These are phyloP conservation scores for Singerocomus rubriflavus DNA, from an alignment of 1,284 basidiomycete genomes.

Conservation along the genomic window DNA sequence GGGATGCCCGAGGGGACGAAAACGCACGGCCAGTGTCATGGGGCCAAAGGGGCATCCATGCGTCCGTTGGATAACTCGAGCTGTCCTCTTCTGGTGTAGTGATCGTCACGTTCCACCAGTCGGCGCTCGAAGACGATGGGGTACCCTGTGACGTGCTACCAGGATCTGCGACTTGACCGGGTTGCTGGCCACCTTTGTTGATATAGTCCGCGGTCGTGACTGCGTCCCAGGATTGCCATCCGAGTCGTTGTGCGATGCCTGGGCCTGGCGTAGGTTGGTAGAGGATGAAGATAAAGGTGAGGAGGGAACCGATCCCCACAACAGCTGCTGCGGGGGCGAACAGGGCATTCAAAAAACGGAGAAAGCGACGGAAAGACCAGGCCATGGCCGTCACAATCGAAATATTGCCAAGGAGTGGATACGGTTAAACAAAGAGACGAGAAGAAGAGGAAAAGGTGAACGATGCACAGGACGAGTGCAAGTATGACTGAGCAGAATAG, in stretches of 20 bases:
- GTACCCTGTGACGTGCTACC: background rate
- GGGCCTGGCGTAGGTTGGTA: constrained; percentile 74
- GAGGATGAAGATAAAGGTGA: constrained; percentile 72
- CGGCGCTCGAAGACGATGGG: constrained; percentile 37
- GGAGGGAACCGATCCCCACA: constrained; percentile 63
- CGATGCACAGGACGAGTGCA: too few relatives aligned
- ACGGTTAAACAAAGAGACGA: background rate
- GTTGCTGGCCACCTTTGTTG: constrained; percentile 9
- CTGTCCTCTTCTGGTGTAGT: constrained; percentile 32
- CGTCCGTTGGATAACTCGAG: constrained; percentile 73
- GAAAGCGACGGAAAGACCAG: constrained; percentile 31
- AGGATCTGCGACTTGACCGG: constrained; percentile 12
- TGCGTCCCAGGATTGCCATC: constrained; percentile 89
- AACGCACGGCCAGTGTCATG: constrained; percentile 82
- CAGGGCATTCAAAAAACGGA: constrained; percentile 44
- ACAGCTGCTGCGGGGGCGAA: constrained; percentile 59
- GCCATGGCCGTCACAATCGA: constrained; percentile 15
- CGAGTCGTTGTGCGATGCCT: constrained; percentile 68
- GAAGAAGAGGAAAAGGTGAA: background rate
- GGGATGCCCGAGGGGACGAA: background rate
- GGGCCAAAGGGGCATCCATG: constrained; percentile 77
- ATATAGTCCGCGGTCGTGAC: constrained; percentile 36
- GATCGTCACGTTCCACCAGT: constrained; percentile 69
- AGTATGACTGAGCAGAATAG: too few relatives aligned
- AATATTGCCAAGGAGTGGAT: background rate